Evolutionary conservation across 257 asterid species (phyloP).

Genomic region (Sherardia arvensis): DNA sequence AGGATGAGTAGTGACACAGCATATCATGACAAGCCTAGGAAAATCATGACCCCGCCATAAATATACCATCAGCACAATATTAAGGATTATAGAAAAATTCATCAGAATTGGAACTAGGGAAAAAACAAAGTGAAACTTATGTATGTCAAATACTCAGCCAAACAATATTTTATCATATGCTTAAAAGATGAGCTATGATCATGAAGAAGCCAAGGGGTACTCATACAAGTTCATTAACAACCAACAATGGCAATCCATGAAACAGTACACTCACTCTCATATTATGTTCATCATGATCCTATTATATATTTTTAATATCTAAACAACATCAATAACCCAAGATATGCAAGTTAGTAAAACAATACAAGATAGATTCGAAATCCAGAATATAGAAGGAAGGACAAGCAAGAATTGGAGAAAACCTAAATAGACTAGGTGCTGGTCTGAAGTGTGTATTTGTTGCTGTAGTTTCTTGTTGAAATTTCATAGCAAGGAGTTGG

Average conservation of each 20-base stretch:
- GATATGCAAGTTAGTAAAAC: not conserved
- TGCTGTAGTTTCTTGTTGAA: too few relatives aligned
- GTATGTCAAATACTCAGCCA: not conserved
- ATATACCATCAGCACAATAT: not conserved
- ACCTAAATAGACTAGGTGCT: too few relatives aligned
- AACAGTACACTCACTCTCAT: not conserved
- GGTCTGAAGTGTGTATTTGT: too few relatives aligned
- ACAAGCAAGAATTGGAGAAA: too few relatives aligned
- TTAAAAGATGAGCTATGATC: not conserved
- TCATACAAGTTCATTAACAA: not conserved
- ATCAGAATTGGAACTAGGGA: not conserved
- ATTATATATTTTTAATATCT: not conserved
- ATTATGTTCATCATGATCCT: not conserved
- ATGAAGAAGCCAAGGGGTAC: not conserved
- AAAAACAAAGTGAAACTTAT: not conserved
- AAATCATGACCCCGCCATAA: not conserved
- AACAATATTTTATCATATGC: not conserved
- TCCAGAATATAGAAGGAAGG: too few relatives aligned
- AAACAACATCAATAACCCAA: not conserved
- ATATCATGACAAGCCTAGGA: not conserved
- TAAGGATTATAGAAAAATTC: not conserved
- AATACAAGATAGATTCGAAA: too few relatives aligned
- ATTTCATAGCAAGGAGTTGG: too few relatives aligned
- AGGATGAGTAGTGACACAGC: not conserved
- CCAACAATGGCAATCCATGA: not conserved